Conservation (phyloP, 2,329 filamentous ascomycete genomes). For the Daldinia eschscholtzii region DNA sequence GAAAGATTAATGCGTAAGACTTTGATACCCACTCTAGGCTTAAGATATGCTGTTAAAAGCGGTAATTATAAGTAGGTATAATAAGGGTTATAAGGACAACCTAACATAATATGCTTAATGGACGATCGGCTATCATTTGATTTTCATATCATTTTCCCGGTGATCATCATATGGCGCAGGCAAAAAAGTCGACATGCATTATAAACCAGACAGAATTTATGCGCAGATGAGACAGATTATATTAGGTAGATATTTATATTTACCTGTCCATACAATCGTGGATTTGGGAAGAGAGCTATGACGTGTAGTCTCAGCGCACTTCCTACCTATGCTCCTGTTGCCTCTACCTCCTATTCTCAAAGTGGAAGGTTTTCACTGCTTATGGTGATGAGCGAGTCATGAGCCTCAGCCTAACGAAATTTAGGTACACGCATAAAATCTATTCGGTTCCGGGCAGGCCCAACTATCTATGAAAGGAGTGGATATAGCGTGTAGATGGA, state of each 20-base stretch:
- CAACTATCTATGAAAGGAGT: not conserved
- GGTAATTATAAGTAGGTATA: too few species aligned
- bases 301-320: not conserved
- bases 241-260: not conserved
- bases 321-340: not conserved
- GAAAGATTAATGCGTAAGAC: too few species aligned
- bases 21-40: too few species aligned
- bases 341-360: not conserved
- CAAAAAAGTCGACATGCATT: not conserved
- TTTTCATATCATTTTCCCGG: not conserved
- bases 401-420: not conserved
- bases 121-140: not conserved
- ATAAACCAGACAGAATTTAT: not conserved
- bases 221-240: not conserved
- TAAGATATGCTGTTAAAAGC: too few species aligned
- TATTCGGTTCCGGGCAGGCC: not conserved
- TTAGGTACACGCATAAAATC: not conserved
- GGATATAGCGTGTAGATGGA: not conserved
- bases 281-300: not conserved
- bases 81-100: not conserved
- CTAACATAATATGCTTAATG: not conserved
- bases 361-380: not conserved
- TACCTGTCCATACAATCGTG: not conserved
- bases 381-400: conserved; percentile 11
- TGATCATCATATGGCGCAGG: not conserved